Evolutionary conservation across 78 protist genomes (phyloP).

Genomic region (Creolimax fragrantissima): DNA sequence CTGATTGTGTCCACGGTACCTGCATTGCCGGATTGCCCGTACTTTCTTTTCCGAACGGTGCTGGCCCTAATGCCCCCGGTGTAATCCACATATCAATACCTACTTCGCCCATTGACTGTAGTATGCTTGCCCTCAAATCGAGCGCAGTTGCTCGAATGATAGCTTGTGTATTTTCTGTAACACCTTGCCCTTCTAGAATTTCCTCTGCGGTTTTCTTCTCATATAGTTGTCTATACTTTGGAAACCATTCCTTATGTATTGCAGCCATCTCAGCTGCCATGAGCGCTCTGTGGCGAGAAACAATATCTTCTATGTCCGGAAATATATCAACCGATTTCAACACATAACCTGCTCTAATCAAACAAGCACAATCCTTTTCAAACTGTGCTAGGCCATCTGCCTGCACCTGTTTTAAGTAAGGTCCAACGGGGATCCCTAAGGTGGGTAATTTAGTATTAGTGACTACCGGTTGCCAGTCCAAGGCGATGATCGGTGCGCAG

Average conservation of each 20-base stretch:
- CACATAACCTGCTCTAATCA: not conserved
- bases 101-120: not conserved
- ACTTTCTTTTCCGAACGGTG: not conserved
- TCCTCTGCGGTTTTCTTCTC: not conserved
- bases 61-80: not conserved
- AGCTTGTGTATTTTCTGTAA: not conserved
- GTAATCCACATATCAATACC: not conserved
- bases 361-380: not conserved
- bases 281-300: not conserved
- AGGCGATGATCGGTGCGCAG: not conserved
- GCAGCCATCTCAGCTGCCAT: not conserved
- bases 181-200: not conserved
- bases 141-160: not conserved
- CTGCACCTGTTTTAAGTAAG: not conserved
- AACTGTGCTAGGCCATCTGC: not conserved
- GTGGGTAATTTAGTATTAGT: not conserved
- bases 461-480: not conserved
- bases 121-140: not conserved
- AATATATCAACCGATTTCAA: not conserved
- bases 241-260: not conserved
- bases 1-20: not conserved
- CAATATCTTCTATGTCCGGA: not conserved
- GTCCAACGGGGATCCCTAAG: not conserved
- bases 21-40: not conserved
- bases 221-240: not conserved